These are phyloP conservation scores for Rhytidiadelphus loreus DNA, from an alignment of 225 moss, liverwort and hornwort species.

Conservation along the genomic window DNA sequence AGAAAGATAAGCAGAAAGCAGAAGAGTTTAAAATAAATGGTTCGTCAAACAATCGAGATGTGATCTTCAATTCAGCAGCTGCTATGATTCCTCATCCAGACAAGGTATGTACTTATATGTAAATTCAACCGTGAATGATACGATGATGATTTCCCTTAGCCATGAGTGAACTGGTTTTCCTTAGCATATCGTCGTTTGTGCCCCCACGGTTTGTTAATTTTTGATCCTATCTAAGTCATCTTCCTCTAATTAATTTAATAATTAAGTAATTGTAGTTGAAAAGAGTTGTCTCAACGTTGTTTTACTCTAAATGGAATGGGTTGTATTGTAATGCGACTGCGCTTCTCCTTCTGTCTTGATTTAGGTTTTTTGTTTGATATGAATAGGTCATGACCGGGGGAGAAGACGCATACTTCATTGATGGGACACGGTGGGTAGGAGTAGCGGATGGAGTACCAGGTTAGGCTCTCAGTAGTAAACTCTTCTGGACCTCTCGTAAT, in stretches of 20 bases:
- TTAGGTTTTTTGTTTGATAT: not conserved
- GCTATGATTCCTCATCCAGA: conserved; percentile 84
- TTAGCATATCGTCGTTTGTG: not conserved
- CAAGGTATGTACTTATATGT: conserved; percentile 24
- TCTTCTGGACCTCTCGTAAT: not conserved
- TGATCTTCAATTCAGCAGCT: conserved; percentile 52
- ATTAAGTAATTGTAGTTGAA: not conserved
- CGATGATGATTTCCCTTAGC: not conserved
- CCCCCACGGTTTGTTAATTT: not conserved
- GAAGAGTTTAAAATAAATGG: not conserved
- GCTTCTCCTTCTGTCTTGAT: not conserved
- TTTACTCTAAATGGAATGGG: not conserved
- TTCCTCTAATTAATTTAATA: not conserved
- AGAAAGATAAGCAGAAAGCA: conserved; percentile 1
- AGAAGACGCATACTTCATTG: conserved; percentile 93
- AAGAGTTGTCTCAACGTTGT: not conserved
- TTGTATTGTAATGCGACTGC: not conserved
- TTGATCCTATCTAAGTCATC: not conserved
- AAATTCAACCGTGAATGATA: not conserved
- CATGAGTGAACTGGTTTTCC: not conserved
- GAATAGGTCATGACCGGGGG: conserved; percentile 62
- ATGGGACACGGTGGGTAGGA: conserved; percentile 76
- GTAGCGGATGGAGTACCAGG: conserved; percentile 92
- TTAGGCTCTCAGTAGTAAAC: conserved; percentile 54
- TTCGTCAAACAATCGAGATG: not conserved